Conservation (phyloP, 805 yeast genomes). For the Candida dendrica region DNA sequence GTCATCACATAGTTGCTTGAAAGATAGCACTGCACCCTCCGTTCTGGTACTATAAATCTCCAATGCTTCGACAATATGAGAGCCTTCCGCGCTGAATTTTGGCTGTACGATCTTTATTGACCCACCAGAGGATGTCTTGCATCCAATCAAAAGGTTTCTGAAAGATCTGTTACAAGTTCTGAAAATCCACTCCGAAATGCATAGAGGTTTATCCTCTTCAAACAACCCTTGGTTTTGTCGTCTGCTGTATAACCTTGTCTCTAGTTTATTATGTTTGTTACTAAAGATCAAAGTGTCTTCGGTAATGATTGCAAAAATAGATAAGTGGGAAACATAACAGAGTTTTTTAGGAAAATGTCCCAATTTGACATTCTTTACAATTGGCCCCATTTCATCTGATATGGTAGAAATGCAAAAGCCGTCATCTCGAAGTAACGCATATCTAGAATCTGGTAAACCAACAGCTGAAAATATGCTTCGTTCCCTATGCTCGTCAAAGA, state of each 20-base stretch:
- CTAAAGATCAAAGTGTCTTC: conserved; percentile 14
- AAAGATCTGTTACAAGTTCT: conserved; percentile 12
- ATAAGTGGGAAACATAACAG: conserved; percentile 17
- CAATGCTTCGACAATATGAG: conserved; percentile 6
- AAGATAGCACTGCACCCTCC: conserved; percentile 14
- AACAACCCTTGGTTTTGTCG: conserved; percentile 5
- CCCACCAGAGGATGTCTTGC: conserved; percentile 16
- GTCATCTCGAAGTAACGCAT: conserved; percentile 26
- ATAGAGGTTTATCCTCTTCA: conserved; percentile 21
- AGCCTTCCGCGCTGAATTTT: conserved; percentile 3
- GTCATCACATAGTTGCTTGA: conserved; percentile 11
- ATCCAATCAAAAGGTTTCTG: conserved; percentile 27
- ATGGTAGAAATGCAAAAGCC: conserved; percentile 22
- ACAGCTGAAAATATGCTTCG: conserved; percentile 7
- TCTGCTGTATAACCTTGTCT: conserved; percentile 4
- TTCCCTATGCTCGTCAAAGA: conserved; percentile 14
- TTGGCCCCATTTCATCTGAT: conserved; percentile 8
- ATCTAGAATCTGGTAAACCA: conserved; percentile 3
- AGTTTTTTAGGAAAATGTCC: conserved; percentile 21
- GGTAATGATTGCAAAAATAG: conserved; percentile 14
- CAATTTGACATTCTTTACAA: conserved; percentile 18
- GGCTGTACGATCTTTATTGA: conserved; percentile 15
- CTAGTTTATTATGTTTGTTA: conserved; percentile 8
- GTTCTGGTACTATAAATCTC: conserved; percentile 14
- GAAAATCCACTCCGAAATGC: conserved; percentile 28